Base-by-base conservation (phyloP, 2,329 filamentous ascomycete species). In the Macroventuria anomochaeta region DNA sequence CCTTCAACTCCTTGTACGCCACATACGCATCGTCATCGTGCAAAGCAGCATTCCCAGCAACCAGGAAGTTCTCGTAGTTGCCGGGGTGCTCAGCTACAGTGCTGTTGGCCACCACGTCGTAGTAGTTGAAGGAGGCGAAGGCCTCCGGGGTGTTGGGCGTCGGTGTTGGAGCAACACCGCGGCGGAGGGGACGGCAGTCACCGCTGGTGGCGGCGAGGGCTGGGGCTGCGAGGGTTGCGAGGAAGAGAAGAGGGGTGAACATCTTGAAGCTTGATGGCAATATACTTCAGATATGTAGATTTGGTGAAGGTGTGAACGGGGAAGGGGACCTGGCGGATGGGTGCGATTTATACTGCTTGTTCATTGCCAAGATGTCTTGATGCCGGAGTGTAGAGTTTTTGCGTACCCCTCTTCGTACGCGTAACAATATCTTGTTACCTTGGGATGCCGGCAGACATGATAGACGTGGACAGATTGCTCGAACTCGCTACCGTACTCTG, bases 71-170 rank as follows among this genome's bases (percentile, higher is more conserved):
- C 26, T 38, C 40, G 13, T 39, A 51, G 28, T 28, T 26, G 12
- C 10, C 8, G 12, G 39, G 39, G 5, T 28, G 13, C 3, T n/a
- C n/a, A n/a, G n/a, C n/a, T n/a, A 8, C n/a, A 0, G 47, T 7
- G 0, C 5, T 4, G 7, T 32, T 32, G 3, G 47, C 47, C 0
- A 36, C 20, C 6, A 7, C 7, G n/a, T 23, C 26, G 18, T 38
- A 51, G 39, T 32, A 51, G 10, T 3, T 4, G 39, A 32, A 51
- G 18, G 32, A 11, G 18, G 21, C 17, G 26, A 43, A 51, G 8
- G 39, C 13, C 7, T 28, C 15, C 7, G 47, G 32, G 3, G 39
- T 43, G 33, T 51, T 51, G n/a, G 47, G 39, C n/a, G n/a, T n/a
- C 7, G 47, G 47, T 5, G 18, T 21, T 2, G 21, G 23, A 4